Evolutionary conservation across 805 yeast species (phyloP).

Genomic region (Cyberlindnera maclurae): DNA sequence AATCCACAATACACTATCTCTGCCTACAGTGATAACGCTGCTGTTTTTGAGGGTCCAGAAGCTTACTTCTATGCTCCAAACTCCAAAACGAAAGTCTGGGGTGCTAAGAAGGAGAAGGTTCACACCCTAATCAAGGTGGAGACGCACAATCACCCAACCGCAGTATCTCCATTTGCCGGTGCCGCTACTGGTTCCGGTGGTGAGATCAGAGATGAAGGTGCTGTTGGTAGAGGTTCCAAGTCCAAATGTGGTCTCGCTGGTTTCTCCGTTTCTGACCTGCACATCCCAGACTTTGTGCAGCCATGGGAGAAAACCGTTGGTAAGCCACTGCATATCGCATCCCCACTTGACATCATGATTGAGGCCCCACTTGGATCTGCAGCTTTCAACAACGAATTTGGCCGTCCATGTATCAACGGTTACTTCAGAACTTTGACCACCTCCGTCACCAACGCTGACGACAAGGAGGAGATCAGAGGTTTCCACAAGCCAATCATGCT

Average conservation of each 20-base stretch:
- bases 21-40: constrained; percentile 97
- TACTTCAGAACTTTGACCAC: constrained; percentile 94
- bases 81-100: constrained; percentile 64
- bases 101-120: constrained; percentile 64
- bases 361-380: constrained; percentile 98
- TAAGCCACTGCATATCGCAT: constrained; percentile 87
- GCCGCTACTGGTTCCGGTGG: constrained; percentile 99
- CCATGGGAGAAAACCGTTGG: constrained; percentile 95
- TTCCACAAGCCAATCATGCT: constrained; percentile 98
- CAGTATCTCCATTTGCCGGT: constrained; percentile 98
- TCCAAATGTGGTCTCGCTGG: constrained; percentile 96
- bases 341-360: constrained; percentile 88
- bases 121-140: constrained; percentile 93
- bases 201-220: constrained; percentile 99
- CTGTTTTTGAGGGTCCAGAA: constrained; percentile 80
- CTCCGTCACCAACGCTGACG: constrained; percentile 53
- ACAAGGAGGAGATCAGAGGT: constrained; percentile 76
- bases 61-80: constrained; percentile 80
- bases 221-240: constrained; percentile 97
- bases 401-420: constrained; percentile 95
- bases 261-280: constrained; percentile 82
- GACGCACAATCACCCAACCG: constrained; percentile 99
- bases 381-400: constrained; percentile 96
- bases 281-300: constrained; percentile 76
- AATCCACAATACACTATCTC: constrained; percentile 79